These are phyloP conservation scores for Lactarius hengduanensis DNA, from an alignment of 768 basidiomycete genomes.

Conservation along the genomic window DNA sequence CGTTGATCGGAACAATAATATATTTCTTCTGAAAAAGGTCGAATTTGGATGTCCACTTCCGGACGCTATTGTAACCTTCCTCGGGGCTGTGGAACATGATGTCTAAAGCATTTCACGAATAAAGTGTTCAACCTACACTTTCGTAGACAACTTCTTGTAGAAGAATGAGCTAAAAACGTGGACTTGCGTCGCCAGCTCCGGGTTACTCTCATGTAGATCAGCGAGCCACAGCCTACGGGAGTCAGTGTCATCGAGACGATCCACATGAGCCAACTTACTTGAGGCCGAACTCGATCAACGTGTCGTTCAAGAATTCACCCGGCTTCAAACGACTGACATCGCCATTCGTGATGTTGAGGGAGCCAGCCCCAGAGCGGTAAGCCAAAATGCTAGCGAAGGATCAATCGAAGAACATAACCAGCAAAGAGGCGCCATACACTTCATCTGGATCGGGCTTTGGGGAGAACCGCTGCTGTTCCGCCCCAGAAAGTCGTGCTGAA, in stretches of 20 bases:
- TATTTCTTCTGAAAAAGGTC: slow-evolving; percentile 90
- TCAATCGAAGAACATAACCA: not conserved
- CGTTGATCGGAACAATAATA: slow-evolving; percentile 94
- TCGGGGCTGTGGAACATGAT: slow-evolving; percentile 39
- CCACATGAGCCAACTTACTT: slow-evolving; percentile 54
- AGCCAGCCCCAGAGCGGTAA: slow-evolving; percentile 71
- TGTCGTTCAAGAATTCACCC: slow-evolving; percentile 92
- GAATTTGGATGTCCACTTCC: slow-evolving; percentile 91
- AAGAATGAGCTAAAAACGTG: slow-evolving; percentile 98
- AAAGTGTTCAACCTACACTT: slow-evolving; percentile 44
- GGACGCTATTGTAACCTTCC: slow-evolving; percentile 79
- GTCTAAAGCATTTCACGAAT: not conserved
- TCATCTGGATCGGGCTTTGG: slow-evolving; percentile 27
- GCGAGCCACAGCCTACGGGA: slow-evolving; percentile 63
- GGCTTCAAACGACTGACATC: slow-evolving; percentile 74
- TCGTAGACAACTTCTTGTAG: slow-evolving; percentile 87
- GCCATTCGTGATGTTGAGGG: slow-evolving; percentile 76
- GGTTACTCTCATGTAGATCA: slow-evolving; percentile 52
- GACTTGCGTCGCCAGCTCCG: slow-evolving; percentile 65
- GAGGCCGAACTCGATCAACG: slow-evolving; percentile 92
- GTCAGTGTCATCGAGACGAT: slow-evolving; percentile 9
- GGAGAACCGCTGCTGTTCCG: slow-evolving; percentile 9
- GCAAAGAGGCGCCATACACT: slow-evolving; percentile 14
- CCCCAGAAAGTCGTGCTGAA: slow-evolving; percentile 26
- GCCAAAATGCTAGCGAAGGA: slow-evolving; percentile 58